A percentile compares a stretch with the other conserved stretches of the same genome.
These are phyloP conservation scores for Metrosideros polymorpha DNA, from an alignment of 441 rosid genomes.

Conservation along the genomic window DNA sequence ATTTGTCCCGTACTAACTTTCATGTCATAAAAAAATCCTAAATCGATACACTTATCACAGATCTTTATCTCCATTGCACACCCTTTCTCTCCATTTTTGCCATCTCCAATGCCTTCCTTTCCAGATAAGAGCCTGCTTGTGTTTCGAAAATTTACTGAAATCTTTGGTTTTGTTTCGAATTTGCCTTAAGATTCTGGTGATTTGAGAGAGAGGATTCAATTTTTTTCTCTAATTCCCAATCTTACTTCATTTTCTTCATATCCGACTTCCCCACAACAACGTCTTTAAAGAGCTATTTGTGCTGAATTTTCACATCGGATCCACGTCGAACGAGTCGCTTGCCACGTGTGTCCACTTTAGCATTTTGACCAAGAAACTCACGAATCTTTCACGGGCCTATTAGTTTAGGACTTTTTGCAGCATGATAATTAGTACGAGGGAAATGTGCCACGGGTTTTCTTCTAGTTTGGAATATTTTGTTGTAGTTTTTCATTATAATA, in stretches of 20 bases:
- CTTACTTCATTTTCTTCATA: not conserved
- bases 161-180: rapidly evolving
- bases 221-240: not conserved
- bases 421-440: no score
- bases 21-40: rapidly evolving
- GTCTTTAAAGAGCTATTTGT: not conserved
- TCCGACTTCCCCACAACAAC: not conserved
- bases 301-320: rapidly evolving
- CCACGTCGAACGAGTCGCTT: rapidly evolving
- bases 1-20: not conserved
- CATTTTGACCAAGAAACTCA: no score
- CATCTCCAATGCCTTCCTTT: not conserved
- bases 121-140: not conserved
- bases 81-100: not conserved
- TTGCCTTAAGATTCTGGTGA: not conserved
- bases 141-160: not conserved
- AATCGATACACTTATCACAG: rapidly evolving
- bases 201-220: rapidly evolving
- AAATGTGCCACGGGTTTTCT: no score
- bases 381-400: no score
- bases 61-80: not conserved
- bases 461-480: no score
- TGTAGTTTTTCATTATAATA: no score
- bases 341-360: rapidly evolving
- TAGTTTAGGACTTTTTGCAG: not conserved